A percentile compares a stretch with the other conserved stretches of the same genome.
Evolutionary conservation across 305 asterid genomes (phyloP).

Genomic region (Fraxinus dipetala): DNA sequence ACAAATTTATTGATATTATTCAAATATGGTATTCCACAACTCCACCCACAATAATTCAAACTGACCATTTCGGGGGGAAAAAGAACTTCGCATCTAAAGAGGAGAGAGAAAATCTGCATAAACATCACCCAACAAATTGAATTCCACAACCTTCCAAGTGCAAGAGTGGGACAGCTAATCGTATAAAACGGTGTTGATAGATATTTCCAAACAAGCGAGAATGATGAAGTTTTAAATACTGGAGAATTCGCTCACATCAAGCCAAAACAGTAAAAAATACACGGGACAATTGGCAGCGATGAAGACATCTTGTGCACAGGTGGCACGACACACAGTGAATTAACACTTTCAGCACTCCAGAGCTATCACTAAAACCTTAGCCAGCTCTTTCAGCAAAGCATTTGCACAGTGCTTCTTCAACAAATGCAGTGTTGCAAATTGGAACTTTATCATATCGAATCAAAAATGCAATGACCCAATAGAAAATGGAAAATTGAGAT

Average conservation of each 20-base stretch:
- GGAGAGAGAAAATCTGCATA: background rate
- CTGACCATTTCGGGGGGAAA: too few relatives aligned
- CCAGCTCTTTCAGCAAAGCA: conserved; percentile 20
- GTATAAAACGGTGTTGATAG: conserved; percentile 9
- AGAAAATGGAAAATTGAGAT: conserved; percentile 12
- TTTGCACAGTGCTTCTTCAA: conserved; percentile 20
- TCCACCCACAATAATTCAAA: background rate
- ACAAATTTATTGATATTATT: conserved; percentile 16
- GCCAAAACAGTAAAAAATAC: background rate
- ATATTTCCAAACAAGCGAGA: conserved; percentile 11
- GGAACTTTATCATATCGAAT: conserved; percentile 9
- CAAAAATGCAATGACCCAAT: background rate
- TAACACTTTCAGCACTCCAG: conserved; percentile 14
- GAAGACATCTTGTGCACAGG: conserved; percentile 5
- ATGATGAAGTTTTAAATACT: background rate
- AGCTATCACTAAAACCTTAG: conserved; percentile 5
- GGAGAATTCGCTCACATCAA: background rate
- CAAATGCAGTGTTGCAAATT: conserved; percentile 3
- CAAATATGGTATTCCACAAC: conserved; percentile 5
- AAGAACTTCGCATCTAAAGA: background rate
- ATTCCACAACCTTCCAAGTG: conserved; percentile 22
- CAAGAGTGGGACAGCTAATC: conserved; percentile 6
- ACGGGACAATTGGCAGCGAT: background rate
- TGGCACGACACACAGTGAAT: conserved; percentile 13
- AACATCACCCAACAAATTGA: conserved; percentile 9